phyloP scores from a whole-genome alignment of 176 grass and related monocot species.

The Bolboschoenus planiculmis region DNA sequence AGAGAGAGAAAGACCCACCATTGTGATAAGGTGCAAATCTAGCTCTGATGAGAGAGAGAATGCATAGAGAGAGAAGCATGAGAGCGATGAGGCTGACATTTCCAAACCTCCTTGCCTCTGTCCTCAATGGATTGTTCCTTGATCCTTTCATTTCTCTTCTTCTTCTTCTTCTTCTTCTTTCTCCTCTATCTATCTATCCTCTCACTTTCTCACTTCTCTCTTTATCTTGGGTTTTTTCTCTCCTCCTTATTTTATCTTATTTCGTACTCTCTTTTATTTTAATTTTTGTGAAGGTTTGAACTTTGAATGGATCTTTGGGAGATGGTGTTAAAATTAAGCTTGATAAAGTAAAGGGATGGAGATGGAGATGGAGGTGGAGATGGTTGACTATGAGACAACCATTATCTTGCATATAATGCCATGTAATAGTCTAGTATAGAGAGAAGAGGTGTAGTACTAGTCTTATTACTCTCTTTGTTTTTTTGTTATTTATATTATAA shows the following conservation, averaged over 20 bases:
- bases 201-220: not conserved
- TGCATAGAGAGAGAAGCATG: slow-evolving; percentile 39
- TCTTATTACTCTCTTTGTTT: not conserved
- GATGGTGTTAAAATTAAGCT: slow-evolving; percentile 3
- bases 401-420: not conserved
- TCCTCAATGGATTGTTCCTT: slow-evolving; percentile 21
- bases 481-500: not conserved
- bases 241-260: not conserved
- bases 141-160: slow-evolving; percentile 22
- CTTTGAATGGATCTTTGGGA: not conserved
- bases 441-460: not conserved
- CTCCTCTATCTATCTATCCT: not conserved
- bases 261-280: not conserved
- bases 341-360: slow-evolving; percentile 10
- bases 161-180: not conserved
- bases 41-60: slow-evolving; percentile 37
- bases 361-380: not conserved
- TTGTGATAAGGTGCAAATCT: slow-evolving; percentile 13
- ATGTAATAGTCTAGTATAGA: not conserved
- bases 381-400: slow-evolving; percentile 19
- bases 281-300: slow-evolving; percentile 2
- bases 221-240: not conserved
- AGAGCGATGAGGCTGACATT: slow-evolving; percentile 37
- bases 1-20: not conserved
- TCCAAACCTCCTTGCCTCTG: slow-evolving; percentile 31